Base-by-base conservation (phyloP, 768 basidiomycete species). In the Trametes punicea region DNA sequence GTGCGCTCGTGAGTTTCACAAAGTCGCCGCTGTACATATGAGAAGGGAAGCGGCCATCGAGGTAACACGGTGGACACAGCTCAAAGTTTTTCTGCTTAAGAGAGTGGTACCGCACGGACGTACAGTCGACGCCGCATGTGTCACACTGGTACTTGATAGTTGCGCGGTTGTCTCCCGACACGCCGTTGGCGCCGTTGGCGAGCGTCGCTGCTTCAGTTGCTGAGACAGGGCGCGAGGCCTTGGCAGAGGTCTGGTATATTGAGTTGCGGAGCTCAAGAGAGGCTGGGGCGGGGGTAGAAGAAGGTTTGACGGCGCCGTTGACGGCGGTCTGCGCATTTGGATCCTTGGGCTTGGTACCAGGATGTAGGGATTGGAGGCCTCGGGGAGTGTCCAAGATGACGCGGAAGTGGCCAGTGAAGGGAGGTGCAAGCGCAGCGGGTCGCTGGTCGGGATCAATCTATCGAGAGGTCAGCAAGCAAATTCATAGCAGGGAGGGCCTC, bases 351-450 rank as follows among this genome's bases (percentile, higher is more conserved):
- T 82, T 81, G 8, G 87, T 88, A 2, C 90, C 89, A 2, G 90
- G 84, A 69, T 93, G 97, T 9, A 97, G 81, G 13, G 97, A 97
- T 63, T 94, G 92, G 1, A 99, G 81, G 13, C 97, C 97, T 42
- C 93, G 90, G 29, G 97, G 97, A 0, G 96, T 94, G 68, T 99
- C 97, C 62, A 98, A 84, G 50, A 97, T 85, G 66, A 99, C 92
- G 55, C 97, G 89, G 84, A 96, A 99, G 71, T 99, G 97, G 23
- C 97, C 97, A 1, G 97, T 98, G 73, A 98, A 98, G 23, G 97
- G 97, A 20, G 97, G 97, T 6, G 90, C 93, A 20, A 98, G 81
- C 0, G 96, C 83, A 2, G 97, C 91, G 3, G 97, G 97, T 48
- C 95, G 82, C 57, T 93, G 87, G 67, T 98, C 96, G 29, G 96